Percentiles rank a stretch among this genome's conserved stretches.
phyloP scores from a whole-genome alignment of 495 filamentous ascomycete genomes.

The Penicillium cataractarum region DNA sequence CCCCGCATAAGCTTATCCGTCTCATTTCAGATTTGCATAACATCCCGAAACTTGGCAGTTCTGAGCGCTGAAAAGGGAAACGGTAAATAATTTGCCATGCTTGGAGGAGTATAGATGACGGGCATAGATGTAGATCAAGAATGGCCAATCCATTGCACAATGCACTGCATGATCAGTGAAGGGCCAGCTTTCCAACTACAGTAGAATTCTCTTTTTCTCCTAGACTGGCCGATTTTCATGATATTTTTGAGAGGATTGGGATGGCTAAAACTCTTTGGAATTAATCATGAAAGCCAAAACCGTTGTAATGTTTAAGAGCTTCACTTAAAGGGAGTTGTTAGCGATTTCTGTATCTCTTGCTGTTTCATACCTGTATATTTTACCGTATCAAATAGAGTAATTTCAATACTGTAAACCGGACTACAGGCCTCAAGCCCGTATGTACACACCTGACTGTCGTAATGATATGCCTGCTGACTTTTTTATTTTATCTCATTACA shows the following conservation, averaged over 20 bases:
- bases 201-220: no score
- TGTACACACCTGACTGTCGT: no score
- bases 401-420: no score
- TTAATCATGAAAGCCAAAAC: no score
- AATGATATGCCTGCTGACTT: background rate
- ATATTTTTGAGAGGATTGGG: no score
- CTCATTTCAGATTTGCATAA: background rate
- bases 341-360: background rate
- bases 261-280: no score
- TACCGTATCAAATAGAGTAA: no score
- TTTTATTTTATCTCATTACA: background rate
- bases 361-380: background rate
- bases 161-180: no score
- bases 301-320: background rate
- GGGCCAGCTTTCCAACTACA: no score
- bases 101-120: background rate
- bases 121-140: background rate
- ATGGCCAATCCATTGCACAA: background rate
- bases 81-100: background rate
- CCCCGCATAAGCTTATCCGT: slow-evolving; percentile 12
- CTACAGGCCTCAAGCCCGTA: no score
- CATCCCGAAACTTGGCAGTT: background rate
- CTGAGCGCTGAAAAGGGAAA: background rate
- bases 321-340: background rate
- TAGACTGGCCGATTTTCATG: no score